Conservation (phyloP, 2,329 filamentous ascomycete genomes). For the Aureobasidium vineae region DNA sequence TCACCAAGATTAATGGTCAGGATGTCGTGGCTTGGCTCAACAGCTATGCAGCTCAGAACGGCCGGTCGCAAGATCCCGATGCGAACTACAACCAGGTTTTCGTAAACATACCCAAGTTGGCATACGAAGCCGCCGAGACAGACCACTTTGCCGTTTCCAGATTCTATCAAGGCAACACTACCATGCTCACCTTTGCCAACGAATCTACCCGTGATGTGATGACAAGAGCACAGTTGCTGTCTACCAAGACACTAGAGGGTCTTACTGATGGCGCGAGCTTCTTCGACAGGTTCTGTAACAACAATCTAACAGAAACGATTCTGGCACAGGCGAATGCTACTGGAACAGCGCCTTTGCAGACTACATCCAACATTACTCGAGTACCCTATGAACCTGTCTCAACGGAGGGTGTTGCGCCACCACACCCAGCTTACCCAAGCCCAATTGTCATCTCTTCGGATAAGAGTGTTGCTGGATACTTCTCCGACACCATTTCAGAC, state of each 20-base stretch:
- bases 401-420: conserved; percentile 13
- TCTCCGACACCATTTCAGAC: conserved; percentile 42
- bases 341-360: conserved; percentile 27
- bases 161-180: conserved; percentile 27
- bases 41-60: conserved; percentile 36
- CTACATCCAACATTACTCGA: conserved; percentile 30
- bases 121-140: conserved; percentile 31
- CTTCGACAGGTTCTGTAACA: conserved; percentile 42
- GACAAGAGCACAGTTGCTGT: conserved; percentile 33
- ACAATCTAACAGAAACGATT: conserved; percentile 4
- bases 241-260: conserved; percentile 37
- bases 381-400: conserved; percentile 25
- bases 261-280: conserved; percentile 44
- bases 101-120: conserved; percentile 37
- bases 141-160: conserved; percentile 1
- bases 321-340: conserved; percentile 1
- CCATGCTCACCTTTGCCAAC: conserved; percentile 37
- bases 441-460: background rate
- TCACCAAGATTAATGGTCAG: conserved; percentile 42
- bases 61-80: conserved; percentile 42
- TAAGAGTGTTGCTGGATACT: conserved; percentile 8
- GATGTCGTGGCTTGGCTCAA: conserved; percentile 38
- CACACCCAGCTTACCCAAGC: background rate
- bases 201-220: conserved; percentile 37
- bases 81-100: conserved; percentile 45